These are phyloP conservation scores for Microglena sp. DNA, from an alignment of 139 green algal genomes.

Conservation along the genomic window DNA sequence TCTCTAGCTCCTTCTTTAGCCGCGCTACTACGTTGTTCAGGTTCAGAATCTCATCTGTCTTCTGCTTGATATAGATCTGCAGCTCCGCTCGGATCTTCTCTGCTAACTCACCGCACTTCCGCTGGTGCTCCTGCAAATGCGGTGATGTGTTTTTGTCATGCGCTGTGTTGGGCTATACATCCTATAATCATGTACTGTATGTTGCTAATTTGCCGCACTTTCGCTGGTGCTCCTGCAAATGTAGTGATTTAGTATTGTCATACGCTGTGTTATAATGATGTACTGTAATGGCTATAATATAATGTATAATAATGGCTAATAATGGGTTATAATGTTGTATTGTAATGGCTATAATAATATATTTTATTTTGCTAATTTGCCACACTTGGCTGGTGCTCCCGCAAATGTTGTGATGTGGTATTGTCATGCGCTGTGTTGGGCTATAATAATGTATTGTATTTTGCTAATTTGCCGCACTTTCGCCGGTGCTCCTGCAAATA, in stretches of 20 bases:
- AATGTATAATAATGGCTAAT: too few relatives aligned
- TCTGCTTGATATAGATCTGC: slow-evolving; percentile 50
- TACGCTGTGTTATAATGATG: too few relatives aligned
- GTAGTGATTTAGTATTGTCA: background rate
- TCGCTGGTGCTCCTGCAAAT: slow-evolving; percentile 14
- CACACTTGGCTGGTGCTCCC: too few relatives aligned
- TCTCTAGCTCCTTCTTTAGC: slow-evolving; percentile 78
- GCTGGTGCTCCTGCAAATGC: slow-evolving; percentile 13
- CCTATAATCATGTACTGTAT: too few relatives aligned
- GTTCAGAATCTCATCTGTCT: slow-evolving; percentile 70
- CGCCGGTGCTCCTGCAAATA: slow-evolving; percentile 12
- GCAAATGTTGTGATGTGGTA: too few relatives aligned
- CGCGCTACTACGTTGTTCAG: slow-evolving; percentile 66
- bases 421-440: too few relatives aligned
- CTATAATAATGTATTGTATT: too few relatives aligned
- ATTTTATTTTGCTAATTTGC: too few relatives aligned
- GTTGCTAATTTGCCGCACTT: slow-evolving; percentile 29
- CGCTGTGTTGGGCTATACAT: too few relatives aligned
- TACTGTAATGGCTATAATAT: too few relatives aligned
- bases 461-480: slow-evolving; percentile 28
- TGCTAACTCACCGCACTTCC: slow-evolving; percentile 27
- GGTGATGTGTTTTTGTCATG: background rate
- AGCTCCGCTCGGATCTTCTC: slow-evolving; percentile 44
- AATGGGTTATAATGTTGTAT: too few relatives aligned
- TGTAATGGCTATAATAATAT: too few relatives aligned